Conservation (phyloP, 805 yeast species). For the Alloascoidea africana region DNA sequence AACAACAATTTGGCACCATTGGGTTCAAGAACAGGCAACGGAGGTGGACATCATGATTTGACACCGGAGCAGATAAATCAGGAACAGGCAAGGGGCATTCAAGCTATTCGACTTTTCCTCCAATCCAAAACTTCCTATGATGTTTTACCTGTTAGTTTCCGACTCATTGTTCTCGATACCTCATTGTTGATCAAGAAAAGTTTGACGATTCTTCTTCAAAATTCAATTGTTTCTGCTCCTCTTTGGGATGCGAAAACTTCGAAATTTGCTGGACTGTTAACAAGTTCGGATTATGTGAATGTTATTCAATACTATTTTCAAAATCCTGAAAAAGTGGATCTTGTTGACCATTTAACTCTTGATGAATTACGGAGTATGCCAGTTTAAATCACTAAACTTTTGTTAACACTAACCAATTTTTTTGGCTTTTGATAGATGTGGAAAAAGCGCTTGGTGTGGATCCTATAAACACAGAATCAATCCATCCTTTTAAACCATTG, state of each 20-base stretch:
- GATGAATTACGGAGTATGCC: conserved; percentile 41
- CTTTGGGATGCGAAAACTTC: conserved; percentile 87
- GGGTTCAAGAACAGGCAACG: background rate
- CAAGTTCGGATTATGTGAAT: conserved; percentile 85
- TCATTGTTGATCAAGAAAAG: conserved; percentile 82
- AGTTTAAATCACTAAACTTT: background rate
- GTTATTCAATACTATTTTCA: conserved; percentile 91
- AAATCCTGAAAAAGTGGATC: conserved; percentile 69
- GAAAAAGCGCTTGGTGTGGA: conserved; percentile 79
- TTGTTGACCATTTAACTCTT: conserved; percentile 72
- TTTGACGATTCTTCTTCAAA: conserved; percentile 76
- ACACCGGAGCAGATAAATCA: conserved; percentile 16
- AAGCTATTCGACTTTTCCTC: conserved; percentile 70
- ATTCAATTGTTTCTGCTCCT: conserved; percentile 92
- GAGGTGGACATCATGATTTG: conserved; percentile 1
- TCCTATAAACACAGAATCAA: conserved; percentile 72
- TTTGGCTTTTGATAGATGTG: conserved; percentile 37
- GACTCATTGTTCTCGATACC: conserved; percentile 88
- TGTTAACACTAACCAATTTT: background rate
- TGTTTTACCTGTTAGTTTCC: conserved; percentile 87
- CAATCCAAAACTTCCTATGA: conserved; percentile 91
- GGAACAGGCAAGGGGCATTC: conserved; percentile 63
- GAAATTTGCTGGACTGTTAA: conserved; percentile 85
- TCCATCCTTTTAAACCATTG: conserved; percentile 80
- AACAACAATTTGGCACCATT: too few species aligned